These are phyloP conservation scores for Botrytis galanthina DNA, from an alignment of 2,329 filamentous ascomycete species.

Conservation along the genomic window DNA sequence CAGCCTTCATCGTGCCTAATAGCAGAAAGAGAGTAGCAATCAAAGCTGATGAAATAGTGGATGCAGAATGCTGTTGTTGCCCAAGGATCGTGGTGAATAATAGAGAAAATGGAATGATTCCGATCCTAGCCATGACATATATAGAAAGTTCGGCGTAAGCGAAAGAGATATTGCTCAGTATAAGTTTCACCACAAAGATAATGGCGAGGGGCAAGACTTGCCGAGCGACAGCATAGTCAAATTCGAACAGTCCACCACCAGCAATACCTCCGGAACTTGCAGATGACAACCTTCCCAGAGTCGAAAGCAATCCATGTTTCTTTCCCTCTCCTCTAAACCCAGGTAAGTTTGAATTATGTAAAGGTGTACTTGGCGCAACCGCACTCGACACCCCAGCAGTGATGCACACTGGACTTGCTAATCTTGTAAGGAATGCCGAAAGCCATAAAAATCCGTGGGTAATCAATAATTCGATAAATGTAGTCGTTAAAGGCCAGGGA, in stretches of 20 bases:
- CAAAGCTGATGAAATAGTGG: slow-evolving; percentile 49
- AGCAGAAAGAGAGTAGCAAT: slow-evolving; percentile 50
- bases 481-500: slow-evolving; percentile 51
- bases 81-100: slow-evolving; percentile 48
- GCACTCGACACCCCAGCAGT: slow-evolving; percentile 42
- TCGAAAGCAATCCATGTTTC: slow-evolving; percentile 34
- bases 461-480: slow-evolving; percentile 49
- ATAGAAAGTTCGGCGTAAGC: slow-evolving; percentile 52
- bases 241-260: slow-evolving; percentile 53
- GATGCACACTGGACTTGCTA: slow-evolving; percentile 43
- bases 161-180: slow-evolving; percentile 54
- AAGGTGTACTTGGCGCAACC: slow-evolving; percentile 45
- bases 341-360: slow-evolving; percentile 33
- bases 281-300: slow-evolving; percentile 34
- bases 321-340: slow-evolving; percentile 36
- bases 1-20: slow-evolving; percentile 40
- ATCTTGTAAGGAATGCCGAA: slow-evolving; percentile 48
- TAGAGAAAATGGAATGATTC: slow-evolving; percentile 49
- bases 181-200: slow-evolving; percentile 49
- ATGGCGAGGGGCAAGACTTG: slow-evolving; percentile 49
- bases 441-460: slow-evolving; percentile 49
- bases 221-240: slow-evolving; percentile 47
- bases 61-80: slow-evolving; percentile 46
- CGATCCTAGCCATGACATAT: slow-evolving; percentile 52
- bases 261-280: slow-evolving; percentile 47